Evolutionary conservation across 768 basidiomycete genomes (phyloP).

Genomic region (Russula lepida): DNA sequence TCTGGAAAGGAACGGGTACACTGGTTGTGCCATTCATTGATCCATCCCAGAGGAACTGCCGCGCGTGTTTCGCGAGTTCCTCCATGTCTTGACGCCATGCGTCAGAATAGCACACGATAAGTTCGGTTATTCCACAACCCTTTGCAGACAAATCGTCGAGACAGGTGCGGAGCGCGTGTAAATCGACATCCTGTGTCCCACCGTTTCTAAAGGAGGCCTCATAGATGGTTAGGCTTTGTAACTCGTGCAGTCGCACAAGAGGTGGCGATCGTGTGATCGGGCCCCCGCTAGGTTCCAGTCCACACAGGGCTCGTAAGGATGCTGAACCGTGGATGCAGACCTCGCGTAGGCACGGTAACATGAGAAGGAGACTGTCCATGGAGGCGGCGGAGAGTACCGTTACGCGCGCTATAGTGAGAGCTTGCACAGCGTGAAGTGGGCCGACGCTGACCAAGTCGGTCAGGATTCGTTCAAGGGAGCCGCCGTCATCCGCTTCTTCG

Average conservation of each 20-base stretch:
- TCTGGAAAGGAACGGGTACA: conserved; percentile 12
- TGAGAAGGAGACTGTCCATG: conserved; percentile 10
- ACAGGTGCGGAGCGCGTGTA: conserved; percentile 11
- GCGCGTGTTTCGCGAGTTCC: conserved; percentile 8
- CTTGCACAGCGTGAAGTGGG: conserved; percentile 15
- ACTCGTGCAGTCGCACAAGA: conserved; percentile 3
- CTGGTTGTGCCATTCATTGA: conserved; percentile 5
- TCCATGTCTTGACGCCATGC: conserved; percentile 18
- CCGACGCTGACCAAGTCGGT: conserved; percentile 9
- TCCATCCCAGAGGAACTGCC: conserved; percentile 21
- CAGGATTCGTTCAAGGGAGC: conserved; percentile 11
- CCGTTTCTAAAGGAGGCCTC: conserved; percentile 16
- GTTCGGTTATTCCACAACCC: conserved; percentile 2
- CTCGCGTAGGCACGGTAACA: conserved; percentile 14
- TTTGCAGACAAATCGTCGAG: conserved; percentile 2
- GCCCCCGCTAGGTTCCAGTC: neutral
- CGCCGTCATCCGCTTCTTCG: conserved; percentile 14
- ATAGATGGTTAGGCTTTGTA: conserved; percentile 13
- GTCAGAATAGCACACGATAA: conserved; percentile 21
- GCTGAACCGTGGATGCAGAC: conserved; percentile 19
- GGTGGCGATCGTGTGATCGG: conserved; percentile 3
- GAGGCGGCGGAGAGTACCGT: conserved; percentile 1
- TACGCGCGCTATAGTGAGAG: conserved; percentile 19
- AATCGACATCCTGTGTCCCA: neutral
- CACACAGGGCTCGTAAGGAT: conserved; percentile 17